Conservation (phyloP, 192 early-diverging fungal species). For the Entomortierella lignicola region DNA sequence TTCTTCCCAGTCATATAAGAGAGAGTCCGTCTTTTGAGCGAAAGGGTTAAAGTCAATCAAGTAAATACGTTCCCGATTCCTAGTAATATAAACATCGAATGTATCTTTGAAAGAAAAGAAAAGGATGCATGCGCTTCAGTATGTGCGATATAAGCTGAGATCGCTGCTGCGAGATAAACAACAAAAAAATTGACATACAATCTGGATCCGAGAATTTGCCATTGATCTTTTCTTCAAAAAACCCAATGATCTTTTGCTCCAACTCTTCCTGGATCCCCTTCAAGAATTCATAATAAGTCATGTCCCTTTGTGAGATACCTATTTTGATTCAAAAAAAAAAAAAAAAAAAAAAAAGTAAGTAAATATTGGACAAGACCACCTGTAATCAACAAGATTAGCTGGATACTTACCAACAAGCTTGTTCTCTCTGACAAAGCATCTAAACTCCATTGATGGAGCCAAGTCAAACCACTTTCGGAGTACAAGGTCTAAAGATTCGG, state of each 20-base stretch:
- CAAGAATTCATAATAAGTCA: constrained; percentile 87
- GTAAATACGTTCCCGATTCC: constrained; percentile 69
- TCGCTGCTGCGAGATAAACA: not conserved
- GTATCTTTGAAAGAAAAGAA: constrained; percentile 68
- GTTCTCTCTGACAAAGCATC: constrained; percentile 88
- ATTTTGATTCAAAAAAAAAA: not conserved
- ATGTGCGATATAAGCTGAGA: not conserved
- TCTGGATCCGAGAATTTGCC: constrained; percentile 70
- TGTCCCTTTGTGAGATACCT: constrained; percentile 89
- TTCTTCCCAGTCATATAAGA: constrained; percentile 89
- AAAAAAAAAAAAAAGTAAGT: not conserved
- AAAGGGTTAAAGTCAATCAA: constrained; percentile 96
- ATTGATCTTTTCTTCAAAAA: constrained; percentile 75
- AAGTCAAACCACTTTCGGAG: constrained; percentile 93
- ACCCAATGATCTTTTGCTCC: constrained; percentile 64
- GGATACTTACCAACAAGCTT: constrained; percentile 70
- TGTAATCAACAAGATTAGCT: too few species aligned
- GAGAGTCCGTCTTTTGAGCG: constrained; percentile 78
- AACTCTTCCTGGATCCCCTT: constrained; percentile 68
- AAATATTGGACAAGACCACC: too few species aligned
- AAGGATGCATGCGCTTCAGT: constrained; percentile 2
- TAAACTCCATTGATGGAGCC: constrained; percentile 92
- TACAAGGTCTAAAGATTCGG: constrained; percentile 72
- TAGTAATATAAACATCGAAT: constrained; percentile 90
- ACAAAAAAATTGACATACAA: constrained; percentile 71